Evolutionary conservation across 2,329 filamentous ascomycete species (phyloP), one percentile per base, ranked within the genome.

Genomic region (Paradendryphiella salina): DNA sequence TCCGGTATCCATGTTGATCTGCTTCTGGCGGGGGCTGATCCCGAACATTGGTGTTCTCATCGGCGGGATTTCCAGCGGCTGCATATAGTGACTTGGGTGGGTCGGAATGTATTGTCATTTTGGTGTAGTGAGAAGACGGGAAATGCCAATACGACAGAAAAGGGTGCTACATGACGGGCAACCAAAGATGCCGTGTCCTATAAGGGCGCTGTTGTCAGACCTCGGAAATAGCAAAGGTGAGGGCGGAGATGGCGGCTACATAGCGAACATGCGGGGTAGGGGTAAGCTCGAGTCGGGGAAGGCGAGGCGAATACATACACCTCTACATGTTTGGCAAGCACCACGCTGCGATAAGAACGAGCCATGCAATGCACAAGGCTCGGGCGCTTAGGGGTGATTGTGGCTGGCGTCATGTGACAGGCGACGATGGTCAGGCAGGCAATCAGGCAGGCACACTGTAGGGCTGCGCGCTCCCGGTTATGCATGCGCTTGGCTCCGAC

Each of bases 1-100:
- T 76, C 14, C 60, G 60, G 58, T 78, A 78, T 37, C 76, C 76
- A 59, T 67, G 43, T 26, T 71, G 64, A 41, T 78, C 75, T 20
- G 61, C 58, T 29, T 73, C 63, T 7, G 75, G 75, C 18, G 69
- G 58, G 23, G 59, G 58, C 34, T 61, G 64, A 29, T 69, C 66
- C n/a, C 65, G 56, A 31, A 68, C 38, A 3, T 49, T 63, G 45
- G 59, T 50, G 37, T 66, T 66, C 6, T 67, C 49, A 29, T 69
- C 62, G 18, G 57, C 50, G 15, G 65, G 56, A 47, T 64, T 61
- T 23, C 61, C 65, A 14, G 34, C 34, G 8, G 54, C 47, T 33
- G 58, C 52, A 42, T 59, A 56, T 13, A 57, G 41, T 10, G 59
- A 63, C 20, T 53, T 60, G 9, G 34, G 39, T 11, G 53, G 55